Percentiles rank a stretch among this genome's conserved stretches.
phyloP scores from a whole-genome alignment of 768 basidiomycete species.

The Xanthoconium purpureum region DNA sequence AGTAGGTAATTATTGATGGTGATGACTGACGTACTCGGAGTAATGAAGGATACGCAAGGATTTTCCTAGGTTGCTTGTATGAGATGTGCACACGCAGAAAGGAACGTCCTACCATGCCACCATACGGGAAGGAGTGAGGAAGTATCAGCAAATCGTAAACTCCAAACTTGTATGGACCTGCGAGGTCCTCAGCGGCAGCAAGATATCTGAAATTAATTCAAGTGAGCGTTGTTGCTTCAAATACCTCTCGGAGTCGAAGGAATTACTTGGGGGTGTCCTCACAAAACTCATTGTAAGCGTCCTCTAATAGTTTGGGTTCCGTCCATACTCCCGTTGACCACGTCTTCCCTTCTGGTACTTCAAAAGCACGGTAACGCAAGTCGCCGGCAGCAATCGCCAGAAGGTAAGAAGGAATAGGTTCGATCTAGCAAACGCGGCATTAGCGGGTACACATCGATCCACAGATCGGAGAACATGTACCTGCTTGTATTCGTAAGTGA shows the following conservation, averaged over 20 bases:
- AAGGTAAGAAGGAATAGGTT: conserved; percentile 81
- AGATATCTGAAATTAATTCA: conserved; percentile 54
- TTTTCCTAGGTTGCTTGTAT: conserved; percentile 60
- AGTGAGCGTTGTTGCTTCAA: too few species aligned
- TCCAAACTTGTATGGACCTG: conserved; percentile 76
- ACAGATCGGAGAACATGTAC: conserved; percentile 35
- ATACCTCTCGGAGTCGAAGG: too few species aligned
- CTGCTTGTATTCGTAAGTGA: conserved; percentile 77
- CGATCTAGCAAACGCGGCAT: conserved; percentile 10
- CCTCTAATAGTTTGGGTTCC: conserved; percentile 77
- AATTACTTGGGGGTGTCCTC: conserved; percentile 74
- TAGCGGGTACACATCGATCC: too few species aligned
- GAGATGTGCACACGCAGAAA: not conserved
- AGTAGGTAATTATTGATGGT: not conserved
- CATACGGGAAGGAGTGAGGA: conserved; percentile 91
- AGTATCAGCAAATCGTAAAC: conserved; percentile 88
- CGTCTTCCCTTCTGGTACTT: conserved; percentile 52
- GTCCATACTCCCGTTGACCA: conserved; percentile 91
- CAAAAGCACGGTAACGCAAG: conserved; percentile 67
- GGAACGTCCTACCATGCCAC: conserved; percentile 61
- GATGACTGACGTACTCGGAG: conserved; percentile 58
- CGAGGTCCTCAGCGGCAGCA: conserved; percentile 64
- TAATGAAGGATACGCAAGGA: conserved; percentile 82
- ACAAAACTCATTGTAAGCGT: conserved; percentile 82
- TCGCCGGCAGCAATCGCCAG: conserved; percentile 55